Percentiles rank a stretch among this genome's conserved stretches.
These are phyloP conservation scores for Ophiostoma pallidulum DNA, from an alignment of 2,329 filamentous ascomycete species.

Conservation along the genomic window DNA sequence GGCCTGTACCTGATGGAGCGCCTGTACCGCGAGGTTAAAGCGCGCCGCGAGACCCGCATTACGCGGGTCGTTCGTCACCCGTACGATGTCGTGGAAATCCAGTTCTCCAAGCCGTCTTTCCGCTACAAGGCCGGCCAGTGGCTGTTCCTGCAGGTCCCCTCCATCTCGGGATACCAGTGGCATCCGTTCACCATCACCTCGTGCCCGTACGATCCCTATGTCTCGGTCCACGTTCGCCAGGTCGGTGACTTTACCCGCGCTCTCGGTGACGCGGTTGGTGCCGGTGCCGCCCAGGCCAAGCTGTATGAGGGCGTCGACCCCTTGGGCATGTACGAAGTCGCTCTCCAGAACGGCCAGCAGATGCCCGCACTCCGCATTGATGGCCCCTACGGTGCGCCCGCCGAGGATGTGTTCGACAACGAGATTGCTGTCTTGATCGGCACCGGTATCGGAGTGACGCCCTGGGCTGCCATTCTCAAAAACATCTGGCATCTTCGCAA, in stretches of 20 bases:
- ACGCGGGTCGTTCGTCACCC: constrained; percentile 91
- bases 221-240: constrained; percentile 90
- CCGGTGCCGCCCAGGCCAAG: constrained; percentile 76
- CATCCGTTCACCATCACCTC: constrained; percentile 99
- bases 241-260: constrained; percentile 91
- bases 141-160: constrained; percentile 91
- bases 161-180: constrained; percentile 85
- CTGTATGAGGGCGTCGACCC: constrained; percentile 86
- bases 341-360: constrained; percentile 80
- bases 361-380: constrained; percentile 90
- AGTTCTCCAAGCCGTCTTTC: constrained; percentile 94
- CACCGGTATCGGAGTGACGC: constrained; percentile 79
- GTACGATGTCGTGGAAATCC: constrained; percentile 93
- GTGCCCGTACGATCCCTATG: constrained; percentile 89
- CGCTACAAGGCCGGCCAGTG: constrained; percentile 97
- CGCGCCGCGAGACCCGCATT: constrained; percentile 76
- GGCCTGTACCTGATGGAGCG: constrained; percentile 80
- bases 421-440: constrained; percentile 80
- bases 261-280: constrained; percentile 94
- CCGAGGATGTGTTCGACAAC: constrained; percentile 94
- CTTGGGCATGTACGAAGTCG: constrained; percentile 96
- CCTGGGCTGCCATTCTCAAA: constrained; percentile 82
- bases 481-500: constrained; percentile 97
- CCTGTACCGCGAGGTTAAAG: constrained; percentile 81
- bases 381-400: constrained; percentile 90